Base-by-base conservation (phyloP, 805 yeast species). In the Hemisphaericaspora nanyangensis region DNA sequence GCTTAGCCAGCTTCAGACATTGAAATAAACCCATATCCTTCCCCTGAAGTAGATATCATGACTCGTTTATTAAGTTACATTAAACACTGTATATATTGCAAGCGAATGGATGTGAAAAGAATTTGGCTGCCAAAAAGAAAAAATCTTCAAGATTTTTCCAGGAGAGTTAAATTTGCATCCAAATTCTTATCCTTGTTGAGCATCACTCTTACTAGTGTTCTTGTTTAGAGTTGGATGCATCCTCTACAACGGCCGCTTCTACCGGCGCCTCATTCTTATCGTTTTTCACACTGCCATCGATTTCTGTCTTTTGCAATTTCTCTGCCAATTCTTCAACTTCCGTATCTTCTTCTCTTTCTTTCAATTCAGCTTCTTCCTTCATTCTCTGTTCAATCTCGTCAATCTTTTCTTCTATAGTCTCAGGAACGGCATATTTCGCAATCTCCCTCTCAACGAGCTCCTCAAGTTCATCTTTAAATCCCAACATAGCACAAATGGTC, bases 391-490 rank as follows among this genome's bases (percentile, higher is more conserved):
- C 44, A 7, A 45, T 45, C 36, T 42, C 41, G 6, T 39, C 38
- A 5, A 38, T 31, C 28, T 45, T 45, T n/a, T 43, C 43, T 20
- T 42, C 45, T 17, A 48, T 48, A 1, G 39, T 20, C n/a, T 26
- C 35, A 7, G 31, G 25, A 6, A 29, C 15, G 5, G 45, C 51
- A 28, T 44, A 46, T 16, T 41, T 40, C 12, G 20, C 27, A 26
- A 37, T 42, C 7, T 47, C 51, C 4, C 32, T 37, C 6, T 39
- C 39, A 10, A 72, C 54, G 39, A 81, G 50, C n/a, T 48, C 44
- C 1, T 70, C 65, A 29, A 82, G 60, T 8, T 80, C 84, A 5
- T 69, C 55, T 0, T 54, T 54, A 95, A 96, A 87, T 0, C 86
- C 91, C 38, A 82, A 56, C 25, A 66, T 51, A 13, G 66, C 59